Evolutionary conservation across 371 early-diverging fungal species (phyloP), one percentile per base, ranked within the genome.

Genomic region (Mucor indicus): DNA sequence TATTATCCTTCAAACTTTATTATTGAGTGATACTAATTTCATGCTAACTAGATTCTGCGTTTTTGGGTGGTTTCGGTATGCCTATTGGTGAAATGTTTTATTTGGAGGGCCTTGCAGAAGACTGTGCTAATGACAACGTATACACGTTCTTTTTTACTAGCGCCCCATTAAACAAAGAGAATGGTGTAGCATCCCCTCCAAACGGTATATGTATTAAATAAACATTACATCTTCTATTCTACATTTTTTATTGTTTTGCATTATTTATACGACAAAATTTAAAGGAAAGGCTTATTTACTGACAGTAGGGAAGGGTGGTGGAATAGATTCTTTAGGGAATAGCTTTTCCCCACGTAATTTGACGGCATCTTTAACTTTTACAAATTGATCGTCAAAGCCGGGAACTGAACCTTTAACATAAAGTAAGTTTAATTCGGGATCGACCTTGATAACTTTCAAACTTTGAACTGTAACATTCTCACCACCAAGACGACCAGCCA

Each of bases 401-500:
- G 98, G 97, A 6, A 97, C 87, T 27, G 81, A 69, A 11, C 98
- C 98, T 68, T 91, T 92, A 37, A 98, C 89, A 72, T 87, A 95
- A 38, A 97, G 53, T 35, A 92, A 70, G 69, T 95, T 91, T 50
- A 89, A 62, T 10, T 53, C 81, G 20, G 85, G 82, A 63, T 98
- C 98, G 41, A 98, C 80, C 72, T 95, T 96, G 61, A 96, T 65
- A 12, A 93, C 89, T 62, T 87, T 79, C 23, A 95, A 73, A 53
- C 80, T 90, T 60, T 91, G 89, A 17, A 85, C 87, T 9, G 96
- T 95, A 15, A 79, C 72, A 55, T 68, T 83, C 30, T 90, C 79
- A 48, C 90, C 90, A 50, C 98, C 98, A 87, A 97, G 89, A 21
- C 92, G 84, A 41, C 98, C 98, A 16, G 97, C 87, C 98, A 98